Evolutionary conservation across 768 basidiomycete genomes (phyloP).

Genomic region (Nidularia pulvinata): DNA sequence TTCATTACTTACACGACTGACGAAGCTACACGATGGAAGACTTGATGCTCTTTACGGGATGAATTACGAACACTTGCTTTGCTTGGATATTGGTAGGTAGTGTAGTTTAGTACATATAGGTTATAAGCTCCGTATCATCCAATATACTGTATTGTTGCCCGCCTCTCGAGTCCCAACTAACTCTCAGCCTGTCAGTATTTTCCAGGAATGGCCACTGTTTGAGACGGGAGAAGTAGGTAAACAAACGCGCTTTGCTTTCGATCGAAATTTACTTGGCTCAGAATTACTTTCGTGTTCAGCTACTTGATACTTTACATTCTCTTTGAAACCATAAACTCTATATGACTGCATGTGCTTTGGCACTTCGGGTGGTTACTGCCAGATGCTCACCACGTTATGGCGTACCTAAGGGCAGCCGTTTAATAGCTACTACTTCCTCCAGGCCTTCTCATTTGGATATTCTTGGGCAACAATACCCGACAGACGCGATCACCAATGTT

Average conservation of each 20-base stretch:
- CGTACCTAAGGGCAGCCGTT: not conserved
- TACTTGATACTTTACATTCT: no score
- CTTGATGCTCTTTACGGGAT: slow-evolving; percentile 18
- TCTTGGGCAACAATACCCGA: slow-evolving; percentile 65
- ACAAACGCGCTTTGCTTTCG: no score
- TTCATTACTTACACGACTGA: slow-evolving; percentile 7
- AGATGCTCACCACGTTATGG: not conserved
- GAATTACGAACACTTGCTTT: slow-evolving; percentile 19
- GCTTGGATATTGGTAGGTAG: slow-evolving; percentile 27
- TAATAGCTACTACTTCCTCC: slow-evolving; percentile 5
- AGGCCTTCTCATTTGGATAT: slow-evolving; percentile 39
- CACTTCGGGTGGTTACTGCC: no score
- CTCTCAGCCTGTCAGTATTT: no score
- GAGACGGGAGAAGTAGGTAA: no score
- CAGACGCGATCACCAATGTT: slow-evolving; percentile 84
- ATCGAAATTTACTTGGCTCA: no score
- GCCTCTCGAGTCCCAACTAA: not conserved
- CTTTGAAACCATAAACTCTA: no score
- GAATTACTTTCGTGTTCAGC: no score
- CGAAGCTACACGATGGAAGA: slow-evolving; percentile 25
- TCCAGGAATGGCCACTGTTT: no score
- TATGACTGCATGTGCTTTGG: no score
- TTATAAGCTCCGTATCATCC: slow-evolving; percentile 2
- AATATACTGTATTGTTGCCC: slow-evolving; percentile 9
- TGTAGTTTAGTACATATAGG: slow-evolving; percentile 23